These are phyloP conservation scores for Dioscorea dumetorum DNA, from an alignment of 106 monocot genomes.

Conservation along the genomic window DNA sequence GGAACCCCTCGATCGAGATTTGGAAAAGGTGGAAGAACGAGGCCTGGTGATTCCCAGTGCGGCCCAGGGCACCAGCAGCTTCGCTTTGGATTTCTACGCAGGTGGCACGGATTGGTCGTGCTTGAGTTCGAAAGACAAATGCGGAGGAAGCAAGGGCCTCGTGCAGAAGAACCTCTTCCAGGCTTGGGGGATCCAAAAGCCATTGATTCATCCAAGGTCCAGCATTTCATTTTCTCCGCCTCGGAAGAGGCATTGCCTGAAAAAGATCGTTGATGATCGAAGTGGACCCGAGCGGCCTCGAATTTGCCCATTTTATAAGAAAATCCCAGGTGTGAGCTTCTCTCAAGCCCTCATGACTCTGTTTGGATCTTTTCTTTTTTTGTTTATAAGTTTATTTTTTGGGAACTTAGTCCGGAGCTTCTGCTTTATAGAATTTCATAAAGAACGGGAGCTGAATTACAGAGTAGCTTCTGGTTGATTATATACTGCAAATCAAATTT, in stretches of 20 bases:
- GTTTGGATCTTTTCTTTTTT: too few species aligned
- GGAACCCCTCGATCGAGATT: conserved; percentile 1
- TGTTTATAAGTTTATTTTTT: neutral
- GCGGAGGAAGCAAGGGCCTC: conserved; percentile 11
- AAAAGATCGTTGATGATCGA: neutral
- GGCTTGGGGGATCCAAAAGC: conserved; percentile 55
- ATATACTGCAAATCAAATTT: too few species aligned
- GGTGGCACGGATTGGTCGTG: conserved; percentile 48
- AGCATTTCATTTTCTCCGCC: neutral
- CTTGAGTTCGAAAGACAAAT: conserved; percentile 5
- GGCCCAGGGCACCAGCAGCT: conserved; percentile 5
- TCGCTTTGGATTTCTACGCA: conserved; percentile 43
- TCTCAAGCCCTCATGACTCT: neutral
- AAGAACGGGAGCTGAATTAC: neutral
- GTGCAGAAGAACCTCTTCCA: conserved; percentile 62
- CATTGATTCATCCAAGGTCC: neutral
- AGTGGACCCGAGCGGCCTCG: conserved; percentile 15
- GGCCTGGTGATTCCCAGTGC: neutral
- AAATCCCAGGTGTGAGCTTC: conserved; percentile 37
- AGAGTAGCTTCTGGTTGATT: neutral
- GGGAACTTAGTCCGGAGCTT: too few species aligned
- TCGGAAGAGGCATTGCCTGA: conserved; percentile 6
- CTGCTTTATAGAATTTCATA: too few species aligned
- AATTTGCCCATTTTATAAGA: conserved; percentile 65
- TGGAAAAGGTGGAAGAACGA: neutral